A percentile compares a stretch with the other conserved stretches of the same genome.
Conservation (phyloP, 108 stramenopile species). For the Fragilaria crotonensis region DNA sequence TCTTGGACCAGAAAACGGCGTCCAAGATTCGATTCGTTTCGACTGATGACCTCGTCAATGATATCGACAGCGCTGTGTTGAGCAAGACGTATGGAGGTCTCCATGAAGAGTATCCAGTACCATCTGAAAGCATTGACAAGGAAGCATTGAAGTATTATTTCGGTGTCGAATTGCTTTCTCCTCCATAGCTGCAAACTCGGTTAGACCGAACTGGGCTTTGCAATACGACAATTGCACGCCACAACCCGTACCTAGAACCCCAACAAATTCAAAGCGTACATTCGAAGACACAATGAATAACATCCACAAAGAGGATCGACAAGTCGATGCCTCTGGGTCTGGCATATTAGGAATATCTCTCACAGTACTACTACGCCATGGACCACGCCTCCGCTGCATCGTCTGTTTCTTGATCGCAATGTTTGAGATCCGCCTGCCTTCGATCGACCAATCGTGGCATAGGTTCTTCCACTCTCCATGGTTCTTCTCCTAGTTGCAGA, state of each 20-base stretch:
- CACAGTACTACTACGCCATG: no score
- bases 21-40: slow-evolving; percentile 13
- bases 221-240: no score
- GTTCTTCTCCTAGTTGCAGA: slow-evolving; percentile 9
- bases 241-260: no score
- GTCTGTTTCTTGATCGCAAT: not conserved
- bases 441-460: not conserved
- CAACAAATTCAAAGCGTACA: no score
- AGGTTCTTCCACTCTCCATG: not conserved
- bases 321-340: no score
- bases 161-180: no score
- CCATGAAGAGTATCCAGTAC: slow-evolving; percentile 13
- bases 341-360: no score
- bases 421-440: not conserved
- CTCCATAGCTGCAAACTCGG: no score
- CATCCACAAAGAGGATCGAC: no score
- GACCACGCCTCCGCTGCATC: not conserved
- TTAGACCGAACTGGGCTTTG: no score
- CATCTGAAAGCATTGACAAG: not conserved
- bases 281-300: no score
- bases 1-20: slow-evolving; percentile 19
- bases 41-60: slow-evolving; percentile 1
- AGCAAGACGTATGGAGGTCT: slow-evolving; percentile 15
- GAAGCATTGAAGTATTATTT: no score
- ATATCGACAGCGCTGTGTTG: slow-evolving; percentile 15